Evolutionary conservation across 2,329 filamentous ascomycete genomes (phyloP), one percentile per base, ranked within the genome.

Genomic region (Didymella exigua): DNA sequence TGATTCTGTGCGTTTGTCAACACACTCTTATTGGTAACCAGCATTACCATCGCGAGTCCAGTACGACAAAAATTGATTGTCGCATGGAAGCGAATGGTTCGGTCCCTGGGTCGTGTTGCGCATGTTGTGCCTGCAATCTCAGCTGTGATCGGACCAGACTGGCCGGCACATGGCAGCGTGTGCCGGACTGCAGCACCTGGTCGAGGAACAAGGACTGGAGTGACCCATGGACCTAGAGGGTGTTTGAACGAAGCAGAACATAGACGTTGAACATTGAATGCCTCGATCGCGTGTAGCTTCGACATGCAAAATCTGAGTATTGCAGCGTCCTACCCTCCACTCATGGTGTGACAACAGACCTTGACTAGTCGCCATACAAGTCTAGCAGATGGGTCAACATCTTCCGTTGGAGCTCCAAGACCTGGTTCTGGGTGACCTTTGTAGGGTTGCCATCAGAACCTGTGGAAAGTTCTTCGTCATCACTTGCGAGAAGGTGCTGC

Each of bases 381-480:
- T 71, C 68, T 55, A 62, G 48, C 34, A 76, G 51, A 42, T 75
- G 67, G 6, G 71, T 68, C 42, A 76, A 38, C 71, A 76, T 75
- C 63, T 68, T 73, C 29, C 71, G 48, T 47, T 75, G 71, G 27
- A 75, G 42, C 40, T 69, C 66, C 16, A 72, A 33, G 9, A 75
- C 54, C 43, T 71, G 60, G 16, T 50, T 50, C 40, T 64, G 66
- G 2, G 66, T 67, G 13, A 74, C 67, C 49, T 67, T 72, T 24
- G 53, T 53, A 7, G 33, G 46, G 3, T 2, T 29, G 8, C 49
- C 46, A 1, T 41, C 57, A 23, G 51, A 45, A 49, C 29, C 7
- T 24, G 14, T 51, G 4, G 31, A 26, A 4, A 50, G n/a, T 8
- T 66, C 57, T 7, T 61, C 60, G 27, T 50, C 64, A 4, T 71